Conservation (phyloP, 2,329 filamentous ascomycete species). For the Neobulgaria alba region DNA sequence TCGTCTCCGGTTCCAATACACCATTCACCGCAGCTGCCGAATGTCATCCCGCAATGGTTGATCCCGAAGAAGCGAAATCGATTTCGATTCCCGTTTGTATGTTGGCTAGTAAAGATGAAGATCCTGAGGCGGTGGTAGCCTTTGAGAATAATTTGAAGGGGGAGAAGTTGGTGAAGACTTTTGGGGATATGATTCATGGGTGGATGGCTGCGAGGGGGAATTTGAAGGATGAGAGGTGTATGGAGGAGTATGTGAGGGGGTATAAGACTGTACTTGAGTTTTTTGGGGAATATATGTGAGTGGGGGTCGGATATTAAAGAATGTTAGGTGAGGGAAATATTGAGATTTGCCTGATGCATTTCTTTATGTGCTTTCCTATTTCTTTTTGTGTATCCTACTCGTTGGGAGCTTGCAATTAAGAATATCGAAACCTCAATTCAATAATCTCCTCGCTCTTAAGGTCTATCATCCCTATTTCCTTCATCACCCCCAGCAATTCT, state of each 20-base stretch:
- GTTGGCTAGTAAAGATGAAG: constrained; percentile 59
- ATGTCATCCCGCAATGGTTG: constrained; percentile 55
- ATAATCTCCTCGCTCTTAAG: too few relatives aligned
- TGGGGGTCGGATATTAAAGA: too few relatives aligned
- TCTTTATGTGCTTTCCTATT: too few relatives aligned
- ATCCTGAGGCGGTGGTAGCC: constrained; percentile 34
- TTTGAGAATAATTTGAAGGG: constrained; percentile 36
- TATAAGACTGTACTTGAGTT: constrained; percentile 38
- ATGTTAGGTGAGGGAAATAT: too few relatives aligned
- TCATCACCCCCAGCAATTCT: too few relatives aligned
- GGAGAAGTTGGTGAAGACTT: constrained; percentile 41
- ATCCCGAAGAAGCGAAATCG: constrained; percentile 48
- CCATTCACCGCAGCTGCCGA: constrained; percentile 46
- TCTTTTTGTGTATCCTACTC: too few relatives aligned
- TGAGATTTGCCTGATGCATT: too few relatives aligned
- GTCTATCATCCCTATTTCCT: too few relatives aligned
- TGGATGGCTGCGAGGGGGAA: constrained; percentile 49
- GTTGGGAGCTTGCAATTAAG: too few relatives aligned
- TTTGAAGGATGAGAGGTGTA: constrained; percentile 36
- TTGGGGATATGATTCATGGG: constrained; percentile 44
- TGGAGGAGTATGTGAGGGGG: constrained; percentile 40
- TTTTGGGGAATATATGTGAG: constrained; percentile 35
- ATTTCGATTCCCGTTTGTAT: constrained; percentile 54
- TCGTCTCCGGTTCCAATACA: constrained; percentile 16
- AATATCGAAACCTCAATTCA: too few relatives aligned